Evolutionary conservation across 2,329 filamentous ascomycete species (phyloP).

Genomic region (Aspergillus alliaceus): DNA sequence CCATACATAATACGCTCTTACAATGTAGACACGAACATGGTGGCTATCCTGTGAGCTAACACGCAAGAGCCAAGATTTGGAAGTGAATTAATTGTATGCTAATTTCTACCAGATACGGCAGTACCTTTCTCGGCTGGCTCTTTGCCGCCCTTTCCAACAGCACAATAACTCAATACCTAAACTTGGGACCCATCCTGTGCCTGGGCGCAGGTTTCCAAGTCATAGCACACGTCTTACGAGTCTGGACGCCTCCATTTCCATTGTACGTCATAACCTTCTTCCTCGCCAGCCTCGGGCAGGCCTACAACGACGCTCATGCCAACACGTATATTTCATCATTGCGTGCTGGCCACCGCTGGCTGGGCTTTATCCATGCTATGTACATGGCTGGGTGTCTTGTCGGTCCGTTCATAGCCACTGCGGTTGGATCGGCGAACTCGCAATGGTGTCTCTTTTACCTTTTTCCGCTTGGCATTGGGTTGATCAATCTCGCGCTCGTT

Average conservation of each 20-base stretch:
- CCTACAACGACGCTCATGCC: conserved; percentile 63
- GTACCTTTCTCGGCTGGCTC: conserved; percentile 62
- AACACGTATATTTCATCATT: conserved; percentile 61
- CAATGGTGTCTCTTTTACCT: conserved; percentile 60
- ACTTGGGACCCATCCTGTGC: conserved; percentile 57
- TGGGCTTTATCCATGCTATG: conserved; percentile 65
- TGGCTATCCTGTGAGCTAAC: conserved; percentile 50
- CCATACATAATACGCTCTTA: conserved; percentile 63
- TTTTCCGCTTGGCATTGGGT: conserved; percentile 54
- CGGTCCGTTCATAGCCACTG: conserved; percentile 56
- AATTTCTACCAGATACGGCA: conserved; percentile 47
- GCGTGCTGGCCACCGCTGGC: conserved; percentile 57
- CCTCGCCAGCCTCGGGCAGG: conserved; percentile 59
- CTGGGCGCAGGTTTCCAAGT: conserved; percentile 58
- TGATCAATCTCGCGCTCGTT: conserved; percentile 52
- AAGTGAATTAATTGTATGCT: no score
- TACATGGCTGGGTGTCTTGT: conserved; percentile 59
- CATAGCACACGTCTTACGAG: conserved; percentile 48
- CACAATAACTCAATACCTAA: conserved; percentile 50
- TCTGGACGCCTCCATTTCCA: conserved; percentile 58
- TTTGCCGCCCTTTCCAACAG: conserved; percentile 56
- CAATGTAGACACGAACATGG: conserved; percentile 52
- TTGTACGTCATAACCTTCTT: conserved; percentile 61
- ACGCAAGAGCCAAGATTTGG: no score
- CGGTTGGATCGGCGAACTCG: conserved; percentile 45